phyloP scores from a whole-genome alignment of 2,329 filamentous ascomycete genomes.

The Catunica adiposa region DNA sequence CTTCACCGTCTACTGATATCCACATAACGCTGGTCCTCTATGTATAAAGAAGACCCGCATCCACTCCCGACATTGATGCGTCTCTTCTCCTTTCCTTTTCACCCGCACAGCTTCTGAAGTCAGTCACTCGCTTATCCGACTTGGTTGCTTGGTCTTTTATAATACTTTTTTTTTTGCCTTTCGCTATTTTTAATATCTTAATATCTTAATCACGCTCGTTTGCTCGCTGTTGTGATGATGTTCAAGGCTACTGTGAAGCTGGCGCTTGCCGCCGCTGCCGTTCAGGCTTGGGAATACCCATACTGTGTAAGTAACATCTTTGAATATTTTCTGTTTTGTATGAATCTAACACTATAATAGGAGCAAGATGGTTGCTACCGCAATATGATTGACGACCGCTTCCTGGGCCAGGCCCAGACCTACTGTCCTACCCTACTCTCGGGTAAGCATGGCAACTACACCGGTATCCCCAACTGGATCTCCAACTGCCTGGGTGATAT shows the following conservation, averaged over 20 bases:
- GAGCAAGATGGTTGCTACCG: slow-evolving; percentile 23
- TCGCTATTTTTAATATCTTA: background rate
- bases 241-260: slow-evolving; percentile 3
- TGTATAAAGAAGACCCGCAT: background rate
- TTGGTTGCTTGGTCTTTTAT: slow-evolving; percentile 3
- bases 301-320: slow-evolving; percentile 17
- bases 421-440: slow-evolving; percentile 23
- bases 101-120: slow-evolving; percentile 2
- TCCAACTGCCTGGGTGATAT: slow-evolving; percentile 27
- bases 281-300: slow-evolving; percentile 19
- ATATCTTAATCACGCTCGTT: slow-evolving; percentile 2
- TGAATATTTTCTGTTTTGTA: background rate
- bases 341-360: slow-evolving; percentile 6
- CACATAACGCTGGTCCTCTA: background rate
- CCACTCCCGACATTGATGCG: background rate
- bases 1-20: background rate
- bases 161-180: background rate
- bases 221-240: slow-evolving; percentile 1
- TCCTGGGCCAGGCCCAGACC: slow-evolving; percentile 18
- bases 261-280: slow-evolving; percentile 20
- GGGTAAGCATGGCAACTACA: slow-evolving; percentile 18
- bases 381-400: slow-evolving; percentile 22
- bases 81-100: background rate
- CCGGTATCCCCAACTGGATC: slow-evolving; percentile 19
- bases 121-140: slow-evolving; percentile 8